A percentile compares a stretch with the other conserved stretches of the same genome.
Evolutionary conservation across 192 early-diverging fungal species (phyloP).

Genomic region (Coemansia sp.): DNA sequence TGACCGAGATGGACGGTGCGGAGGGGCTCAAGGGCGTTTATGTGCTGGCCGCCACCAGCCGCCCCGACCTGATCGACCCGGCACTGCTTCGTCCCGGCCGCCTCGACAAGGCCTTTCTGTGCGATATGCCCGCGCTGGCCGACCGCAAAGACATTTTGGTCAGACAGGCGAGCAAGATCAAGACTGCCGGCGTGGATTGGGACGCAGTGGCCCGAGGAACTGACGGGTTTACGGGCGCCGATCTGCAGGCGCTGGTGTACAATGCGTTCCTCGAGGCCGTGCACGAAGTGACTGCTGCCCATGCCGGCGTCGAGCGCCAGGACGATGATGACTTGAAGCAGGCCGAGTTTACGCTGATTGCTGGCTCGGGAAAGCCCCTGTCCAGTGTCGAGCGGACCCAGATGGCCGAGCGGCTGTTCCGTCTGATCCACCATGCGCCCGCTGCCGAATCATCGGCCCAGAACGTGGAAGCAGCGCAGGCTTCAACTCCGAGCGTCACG

Average conservation of each 20-base stretch:
- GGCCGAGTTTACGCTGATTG: slow-evolving; percentile 13
- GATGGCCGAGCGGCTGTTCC: slow-evolving; percentile 18
- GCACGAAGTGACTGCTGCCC: slow-evolving; percentile 54
- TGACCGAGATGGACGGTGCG: slow-evolving; percentile 99
- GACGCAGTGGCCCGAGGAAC: slow-evolving; percentile 60
- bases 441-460: not conserved
- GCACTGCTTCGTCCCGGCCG: slow-evolving; percentile 79
- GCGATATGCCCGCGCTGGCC: slow-evolving; percentile 70
- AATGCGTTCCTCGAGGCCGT: slow-evolving; percentile 89
- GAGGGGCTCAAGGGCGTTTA: slow-evolving; percentile 96
- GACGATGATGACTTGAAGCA: not conserved
- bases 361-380: not conserved
- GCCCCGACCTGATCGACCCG: slow-evolving; percentile 84
- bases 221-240: slow-evolving; percentile 84
- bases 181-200: slow-evolving; percentile 62
- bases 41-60: slow-evolving; percentile 88
- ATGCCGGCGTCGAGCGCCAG: not conserved
- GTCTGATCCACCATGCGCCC: not conserved
- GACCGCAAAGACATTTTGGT: slow-evolving; percentile 84
- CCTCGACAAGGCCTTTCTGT: slow-evolving; percentile 81
- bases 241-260: slow-evolving; percentile 91
- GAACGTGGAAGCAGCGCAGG: not conserved
- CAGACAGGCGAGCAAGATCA: slow-evolving; percentile 71
- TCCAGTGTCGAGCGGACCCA: slow-evolving; percentile 16
- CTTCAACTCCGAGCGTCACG: slow-evolving; percentile 14